phyloP scores from a whole-genome alignment of 2,329 filamentous ascomycete genomes.

The Fusarium fujikuroi region DNA sequence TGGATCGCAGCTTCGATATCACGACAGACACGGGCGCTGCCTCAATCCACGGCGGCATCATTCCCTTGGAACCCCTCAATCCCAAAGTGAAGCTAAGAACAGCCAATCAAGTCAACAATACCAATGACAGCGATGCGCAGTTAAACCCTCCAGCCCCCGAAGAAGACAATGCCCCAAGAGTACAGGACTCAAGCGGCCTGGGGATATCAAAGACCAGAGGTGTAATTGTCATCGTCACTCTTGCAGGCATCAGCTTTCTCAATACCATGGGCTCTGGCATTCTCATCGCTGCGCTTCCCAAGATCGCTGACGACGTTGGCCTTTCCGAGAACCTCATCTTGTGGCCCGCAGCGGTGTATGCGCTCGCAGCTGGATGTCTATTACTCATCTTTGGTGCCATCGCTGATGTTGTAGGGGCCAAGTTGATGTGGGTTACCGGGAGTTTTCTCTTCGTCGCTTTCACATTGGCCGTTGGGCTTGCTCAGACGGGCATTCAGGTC shows the following conservation, averaged over 20 bases:
- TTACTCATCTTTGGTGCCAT: slow-evolving; percentile 52
- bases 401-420: slow-evolving; percentile 51
- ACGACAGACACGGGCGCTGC: background rate
- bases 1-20: slow-evolving; percentile 13
- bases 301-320: slow-evolving; percentile 32
- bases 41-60: slow-evolving; percentile 4
- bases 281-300: slow-evolving; percentile 36
- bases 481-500: slow-evolving; percentile 50
- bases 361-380: slow-evolving; percentile 29
- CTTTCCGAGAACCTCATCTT: slow-evolving; percentile 35
- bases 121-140: background rate
- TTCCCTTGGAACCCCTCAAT: slow-evolving; percentile 1
- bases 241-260: slow-evolving; percentile 38
- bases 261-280: slow-evolving; percentile 43
- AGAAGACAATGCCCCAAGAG: background rate
- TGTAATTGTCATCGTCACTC: slow-evolving; percentile 24
- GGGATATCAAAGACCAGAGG: slow-evolving; percentile 18
- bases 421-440: slow-evolving; percentile 49
- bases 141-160: fast-evolving
- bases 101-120: background rate
- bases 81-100: background rate
- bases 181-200: background rate
- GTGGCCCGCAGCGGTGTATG: slow-evolving; percentile 40
- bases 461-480: slow-evolving; percentile 49
- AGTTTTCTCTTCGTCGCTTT: slow-evolving; percentile 48